Evolutionary conservation across 176 grass and related monocot genomes (phyloP).

Genomic region (Aegilops bicornis): DNA sequence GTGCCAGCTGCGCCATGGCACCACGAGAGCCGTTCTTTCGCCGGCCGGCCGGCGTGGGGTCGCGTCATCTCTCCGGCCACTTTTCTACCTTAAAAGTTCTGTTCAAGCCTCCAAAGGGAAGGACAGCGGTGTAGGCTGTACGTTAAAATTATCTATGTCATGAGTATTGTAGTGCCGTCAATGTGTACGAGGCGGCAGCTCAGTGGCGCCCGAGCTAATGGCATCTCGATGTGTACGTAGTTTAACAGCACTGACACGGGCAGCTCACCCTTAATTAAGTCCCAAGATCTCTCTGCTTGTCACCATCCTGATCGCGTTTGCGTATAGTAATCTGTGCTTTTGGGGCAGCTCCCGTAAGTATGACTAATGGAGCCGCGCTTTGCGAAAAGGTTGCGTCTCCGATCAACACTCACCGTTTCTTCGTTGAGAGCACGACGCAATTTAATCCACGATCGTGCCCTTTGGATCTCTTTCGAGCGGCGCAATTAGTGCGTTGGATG

Average conservation of each 20-base stretch:
- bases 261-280: background rate
- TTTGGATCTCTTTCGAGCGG: background rate
- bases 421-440: background rate
- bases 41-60: slow-evolving; percentile 6
- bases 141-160: background rate
- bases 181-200: background rate
- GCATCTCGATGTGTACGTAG: slow-evolving; percentile 17
- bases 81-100: background rate
- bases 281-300: background rate
- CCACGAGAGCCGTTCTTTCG: background rate
- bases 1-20: background rate
- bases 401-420: background rate
- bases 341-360: background rate
- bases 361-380: background rate
- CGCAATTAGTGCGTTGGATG: background rate
- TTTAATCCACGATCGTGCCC: background rate
- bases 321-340: background rate
- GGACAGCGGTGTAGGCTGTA: slow-evolving; percentile 24
- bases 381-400: background rate
- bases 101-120: background rate
- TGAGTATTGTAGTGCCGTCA: slow-evolving; percentile 9
- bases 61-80: background rate
- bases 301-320: background rate
- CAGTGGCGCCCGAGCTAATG: slow-evolving; percentile 16
- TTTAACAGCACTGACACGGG: slow-evolving; percentile 10